phyloP scores from a whole-genome alignment of 73 alveolate species.

The Paramecium bursaria region DNA sequence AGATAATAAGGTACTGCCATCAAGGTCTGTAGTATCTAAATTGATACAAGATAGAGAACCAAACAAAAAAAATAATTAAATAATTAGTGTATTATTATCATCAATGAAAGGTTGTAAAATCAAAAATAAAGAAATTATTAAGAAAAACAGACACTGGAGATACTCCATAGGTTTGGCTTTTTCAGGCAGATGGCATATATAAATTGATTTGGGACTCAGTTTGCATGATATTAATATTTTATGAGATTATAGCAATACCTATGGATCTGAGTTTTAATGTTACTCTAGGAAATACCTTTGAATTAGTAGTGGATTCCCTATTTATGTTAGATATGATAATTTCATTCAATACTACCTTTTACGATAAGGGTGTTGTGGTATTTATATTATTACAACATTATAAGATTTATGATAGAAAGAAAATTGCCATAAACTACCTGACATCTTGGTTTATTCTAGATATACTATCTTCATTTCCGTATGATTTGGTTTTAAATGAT shows the following conservation, averaged over 20 bases:
- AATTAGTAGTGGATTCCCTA: constrained; percentile 64
- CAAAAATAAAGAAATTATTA: constrained; percentile 2
- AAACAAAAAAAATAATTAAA: constrained; percentile 2
- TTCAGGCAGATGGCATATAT: constrained; percentile 72
- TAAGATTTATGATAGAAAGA: constrained; percentile 18
- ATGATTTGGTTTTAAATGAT: constrained; percentile 41
- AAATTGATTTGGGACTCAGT: constrained; percentile 72
- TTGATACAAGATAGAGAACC: background rate
- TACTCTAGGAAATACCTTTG: constrained; percentile 41
- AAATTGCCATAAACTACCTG: constrained; percentile 69
- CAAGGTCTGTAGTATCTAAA: background rate
- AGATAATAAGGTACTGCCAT: too few species aligned
- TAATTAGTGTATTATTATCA: background rate
- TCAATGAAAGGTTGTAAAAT: background rate
- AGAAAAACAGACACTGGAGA: background rate
- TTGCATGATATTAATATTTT: constrained; percentile 46
- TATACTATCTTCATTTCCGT: constrained; percentile 74
- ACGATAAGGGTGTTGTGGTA: constrained; percentile 72
- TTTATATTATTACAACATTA: too few species aligned
- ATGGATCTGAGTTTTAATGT: constrained; percentile 67
- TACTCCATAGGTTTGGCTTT: background rate
- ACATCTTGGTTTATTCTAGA: constrained; percentile 73
- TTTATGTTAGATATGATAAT: constrained; percentile 73
- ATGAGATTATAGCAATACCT: constrained; percentile 70
- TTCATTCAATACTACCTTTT: constrained; percentile 72